A percentile compares a stretch with the other conserved stretches of the same genome.
Evolutionary conservation across 306 rosid species (phyloP).

Genomic region (Lagenaria siceraria): DNA sequence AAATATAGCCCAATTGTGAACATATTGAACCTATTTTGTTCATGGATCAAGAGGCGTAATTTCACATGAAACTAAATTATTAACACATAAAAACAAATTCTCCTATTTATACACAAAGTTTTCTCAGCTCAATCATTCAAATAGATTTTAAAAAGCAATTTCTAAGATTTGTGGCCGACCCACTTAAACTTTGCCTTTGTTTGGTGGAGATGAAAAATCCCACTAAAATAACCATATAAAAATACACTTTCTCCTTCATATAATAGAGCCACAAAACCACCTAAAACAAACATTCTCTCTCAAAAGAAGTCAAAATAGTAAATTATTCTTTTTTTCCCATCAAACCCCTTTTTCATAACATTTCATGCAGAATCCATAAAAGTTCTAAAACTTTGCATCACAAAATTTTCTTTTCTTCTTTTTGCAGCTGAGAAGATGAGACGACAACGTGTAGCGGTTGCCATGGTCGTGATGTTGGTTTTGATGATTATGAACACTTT

Average conservation of each 20-base stretch:
- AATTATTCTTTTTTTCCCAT: neutral
- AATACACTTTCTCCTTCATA: neutral
- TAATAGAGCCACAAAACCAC: neutral
- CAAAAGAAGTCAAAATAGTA: neutral
- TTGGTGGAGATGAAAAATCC: neutral
- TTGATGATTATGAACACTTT: neutral
- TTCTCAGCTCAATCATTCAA: constrained; percentile 15
- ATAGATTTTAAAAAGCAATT: constrained; percentile 4
- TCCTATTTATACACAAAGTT: constrained; percentile 18
- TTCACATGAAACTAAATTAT: neutral
- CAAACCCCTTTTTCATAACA: neutral
- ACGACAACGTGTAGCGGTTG: neutral
- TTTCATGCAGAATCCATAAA: neutral
- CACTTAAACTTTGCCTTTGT: neutral
- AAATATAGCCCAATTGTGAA: too few species aligned
- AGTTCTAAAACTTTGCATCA: neutral
- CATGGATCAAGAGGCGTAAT: neutral
- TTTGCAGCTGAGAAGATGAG: constrained; percentile 2
- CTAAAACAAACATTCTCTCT: neutral
- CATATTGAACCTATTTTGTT: neutral
- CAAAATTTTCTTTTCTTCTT: neutral
- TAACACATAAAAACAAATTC: constrained; percentile 10
- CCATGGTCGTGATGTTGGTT: neutral
- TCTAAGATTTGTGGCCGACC: constrained; percentile 2
- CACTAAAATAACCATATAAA: neutral